These are phyloP conservation scores for Fragaria nilgerrensis DNA, from an alignment of 306 rosid species.

Conservation along the genomic window DNA sequence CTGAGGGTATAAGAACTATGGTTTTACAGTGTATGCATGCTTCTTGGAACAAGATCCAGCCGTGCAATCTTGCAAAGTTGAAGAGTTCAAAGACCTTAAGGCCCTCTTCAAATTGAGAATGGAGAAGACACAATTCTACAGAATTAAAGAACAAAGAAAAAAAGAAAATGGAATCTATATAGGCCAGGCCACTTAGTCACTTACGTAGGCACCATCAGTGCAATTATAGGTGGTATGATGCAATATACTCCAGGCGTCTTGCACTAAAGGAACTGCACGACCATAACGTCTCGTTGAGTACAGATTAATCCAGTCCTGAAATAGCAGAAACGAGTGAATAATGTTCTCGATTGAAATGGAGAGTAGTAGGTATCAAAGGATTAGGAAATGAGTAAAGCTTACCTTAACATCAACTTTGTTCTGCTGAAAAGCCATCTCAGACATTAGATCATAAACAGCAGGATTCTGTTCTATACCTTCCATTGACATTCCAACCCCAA, in stretches of 20 bases:
- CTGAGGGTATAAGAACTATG: neutral
- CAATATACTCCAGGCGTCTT: conserved; percentile 75
- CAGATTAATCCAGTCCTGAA: conserved; percentile 72
- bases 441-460: conserved; percentile 81
- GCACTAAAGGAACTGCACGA: conserved; percentile 53
- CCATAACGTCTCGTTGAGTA: conserved; percentile 82
- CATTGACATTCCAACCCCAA: conserved; percentile 95
- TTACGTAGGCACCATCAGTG: conserved; percentile 87
- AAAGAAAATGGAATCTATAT: neutral
- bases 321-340: conserved; percentile 13
- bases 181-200: conserved; percentile 24
- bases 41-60: neutral
- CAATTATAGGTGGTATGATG: conserved; percentile 81
- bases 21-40: neutral
- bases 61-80: neutral
- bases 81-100: neutral
- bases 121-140: neutral
- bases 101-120: neutral
- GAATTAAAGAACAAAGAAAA: neutral
- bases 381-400: conserved; percentile 8
- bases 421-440: conserved; percentile 82
- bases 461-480: conserved; percentile 96
- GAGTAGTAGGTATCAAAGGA: neutral
- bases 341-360: neutral
- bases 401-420: conserved; percentile 72